These are phyloP conservation scores for Inga laurina DNA, from an alignment of 306 rosid species.

Conservation along the genomic window DNA sequence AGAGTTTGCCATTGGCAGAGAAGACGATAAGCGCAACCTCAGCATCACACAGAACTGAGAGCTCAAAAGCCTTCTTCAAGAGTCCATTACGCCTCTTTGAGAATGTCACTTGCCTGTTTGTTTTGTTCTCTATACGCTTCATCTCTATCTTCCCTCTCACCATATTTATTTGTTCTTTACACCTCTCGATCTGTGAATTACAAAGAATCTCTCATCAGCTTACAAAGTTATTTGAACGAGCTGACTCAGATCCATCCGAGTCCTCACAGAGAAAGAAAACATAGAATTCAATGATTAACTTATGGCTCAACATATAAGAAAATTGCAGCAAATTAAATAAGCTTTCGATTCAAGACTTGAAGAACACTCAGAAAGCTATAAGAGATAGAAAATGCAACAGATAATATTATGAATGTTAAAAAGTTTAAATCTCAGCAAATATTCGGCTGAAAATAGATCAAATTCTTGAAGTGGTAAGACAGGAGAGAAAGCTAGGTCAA, in stretches of 20 bases:
- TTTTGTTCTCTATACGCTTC: slow-evolving; percentile 69
- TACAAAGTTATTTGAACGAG: background rate
- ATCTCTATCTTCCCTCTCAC: slow-evolving; percentile 88
- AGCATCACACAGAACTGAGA: slow-evolving; percentile 77
- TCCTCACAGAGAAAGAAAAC: slow-evolving; percentile 14
- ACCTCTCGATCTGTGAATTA: background rate
- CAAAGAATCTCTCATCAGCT: background rate
- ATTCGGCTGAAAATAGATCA: background rate
- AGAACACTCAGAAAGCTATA: slow-evolving; percentile 7
- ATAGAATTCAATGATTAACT: background rate
- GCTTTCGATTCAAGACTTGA: background rate
- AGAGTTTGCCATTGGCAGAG: slow-evolving; percentile 50
- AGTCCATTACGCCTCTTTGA: slow-evolving; percentile 76
- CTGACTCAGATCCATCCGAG: background rate
- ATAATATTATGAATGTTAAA: background rate
- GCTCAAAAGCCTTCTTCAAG: slow-evolving; percentile 86
- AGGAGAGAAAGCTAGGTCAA: slow-evolving; percentile 30
- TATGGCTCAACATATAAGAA: background rate
- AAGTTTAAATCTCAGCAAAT: background rate
- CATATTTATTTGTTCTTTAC: slow-evolving; percentile 40
- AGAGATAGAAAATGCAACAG: slow-evolving; percentile 3
- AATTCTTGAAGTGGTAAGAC: background rate
- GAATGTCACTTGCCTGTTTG: slow-evolving; percentile 83
- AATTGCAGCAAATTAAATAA: slow-evolving; percentile 13
- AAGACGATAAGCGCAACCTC: slow-evolving; percentile 49